Base-by-base conservation (phyloP, 2,329 filamentous ascomycete genomes). In the Rhynchosporium agropyri region DNA sequence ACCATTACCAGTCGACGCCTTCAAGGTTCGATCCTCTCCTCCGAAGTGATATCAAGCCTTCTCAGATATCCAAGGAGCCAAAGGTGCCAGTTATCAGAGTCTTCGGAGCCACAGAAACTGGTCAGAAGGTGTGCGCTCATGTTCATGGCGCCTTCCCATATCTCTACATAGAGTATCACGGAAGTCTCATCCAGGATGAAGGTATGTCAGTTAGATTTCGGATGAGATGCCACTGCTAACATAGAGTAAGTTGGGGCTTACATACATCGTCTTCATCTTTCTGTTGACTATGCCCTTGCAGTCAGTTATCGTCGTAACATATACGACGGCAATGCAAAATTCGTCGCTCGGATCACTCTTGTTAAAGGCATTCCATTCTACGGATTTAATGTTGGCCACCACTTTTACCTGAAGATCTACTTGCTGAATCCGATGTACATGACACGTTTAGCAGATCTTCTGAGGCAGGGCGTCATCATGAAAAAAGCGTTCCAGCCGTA, bases 81-180 rank as follows among this genome's bases (percentile, higher is more conserved):
- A 89, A 87, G 67, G 87, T 98, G 0, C 94, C 95, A 0, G 86
- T 98, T 10, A 87, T 99, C 64, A 87, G 95, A 68, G 84, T 96
- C 10, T 99, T 98, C 77, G 95, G 95, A 0, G 88, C 92, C 3
- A 97, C 94, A 0, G 92, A 96, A 75, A 95, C 92, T 0, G 95
- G 95, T 0, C 93, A 98, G 77, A 97, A 96, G 74, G 92, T 97
- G 15, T 97, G 95, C 78, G 91, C 91, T 36, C 95, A 99, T 78
- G 86, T 99, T 61, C 95, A 98, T 76, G 95, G 96, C 64, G 92
- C 91, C 28, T 93, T 99, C 71, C 95, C 95, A 1, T 99, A 99
- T 74, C 80, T 98, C n/a, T 98, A 92, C 74, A 81, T 99, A 61
- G 89, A 94, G 75, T 97, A 97, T 75, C 80, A 83, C 54, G 92